Evolutionary conservation across 2,329 filamentous ascomycete genomes (phyloP).

Genomic region (Hypoxylon sp.): DNA sequence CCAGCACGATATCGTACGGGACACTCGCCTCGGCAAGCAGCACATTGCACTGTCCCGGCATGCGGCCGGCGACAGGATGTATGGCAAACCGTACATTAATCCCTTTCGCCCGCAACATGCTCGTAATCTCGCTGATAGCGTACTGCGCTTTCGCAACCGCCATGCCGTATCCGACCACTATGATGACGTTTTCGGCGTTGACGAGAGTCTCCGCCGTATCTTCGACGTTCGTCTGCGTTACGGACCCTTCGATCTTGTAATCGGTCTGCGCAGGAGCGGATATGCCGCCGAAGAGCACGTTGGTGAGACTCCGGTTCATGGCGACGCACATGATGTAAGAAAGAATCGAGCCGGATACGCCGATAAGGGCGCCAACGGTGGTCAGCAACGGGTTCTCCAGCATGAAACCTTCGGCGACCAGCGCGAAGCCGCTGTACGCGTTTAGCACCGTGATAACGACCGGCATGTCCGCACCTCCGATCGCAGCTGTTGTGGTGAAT

Average conservation of each 20-base stretch:
- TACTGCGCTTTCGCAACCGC: conserved; percentile 94
- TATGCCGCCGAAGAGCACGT: conserved; percentile 89
- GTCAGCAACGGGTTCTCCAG: conserved; percentile 87
- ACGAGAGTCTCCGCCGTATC: conserved; percentile 81
- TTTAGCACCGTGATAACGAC: conserved; percentile 92
- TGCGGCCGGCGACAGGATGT: conserved; percentile 88
- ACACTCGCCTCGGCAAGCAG: conserved; percentile 88
- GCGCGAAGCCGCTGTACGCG: conserved; percentile 89
- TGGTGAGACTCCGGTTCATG: conserved; percentile 91
- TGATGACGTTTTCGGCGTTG: conserved; percentile 86
- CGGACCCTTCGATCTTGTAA: conserved; percentile 81
- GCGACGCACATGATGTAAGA: conserved; percentile 89
- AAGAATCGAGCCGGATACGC: conserved; percentile 87
- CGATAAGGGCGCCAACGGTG: conserved; percentile 86
- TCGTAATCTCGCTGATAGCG: conserved; percentile 84
- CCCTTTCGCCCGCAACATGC: conserved; percentile 77
- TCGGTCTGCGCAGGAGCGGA: conserved; percentile 71
- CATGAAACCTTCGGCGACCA: conserved; percentile 94
- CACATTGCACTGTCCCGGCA: conserved; percentile 95
- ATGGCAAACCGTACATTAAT: conserved; percentile 90
- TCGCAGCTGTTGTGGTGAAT: conserved; percentile 87
- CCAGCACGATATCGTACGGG: conserved; percentile 90
- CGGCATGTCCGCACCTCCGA: conserved; percentile 94
- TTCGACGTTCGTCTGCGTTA: conserved; percentile 82
- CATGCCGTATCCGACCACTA: conserved; percentile 94